phyloP scores from a whole-genome alignment of 768 basidiomycete genomes.

The Tricholoma bakamatsutake region DNA sequence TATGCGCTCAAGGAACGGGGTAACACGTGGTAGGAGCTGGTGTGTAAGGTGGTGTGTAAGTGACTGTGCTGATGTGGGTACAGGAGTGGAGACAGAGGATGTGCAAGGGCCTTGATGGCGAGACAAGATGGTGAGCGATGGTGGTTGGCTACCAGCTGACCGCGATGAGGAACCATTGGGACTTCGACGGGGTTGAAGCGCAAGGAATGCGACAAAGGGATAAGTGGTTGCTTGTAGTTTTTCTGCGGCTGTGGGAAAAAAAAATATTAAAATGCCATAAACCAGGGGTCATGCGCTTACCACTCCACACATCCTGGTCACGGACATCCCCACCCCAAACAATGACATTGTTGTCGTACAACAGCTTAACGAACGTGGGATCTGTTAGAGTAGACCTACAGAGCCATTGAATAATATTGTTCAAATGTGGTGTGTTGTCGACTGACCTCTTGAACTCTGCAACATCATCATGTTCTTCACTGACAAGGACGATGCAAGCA shows the following conservation, averaged over 20 bases:
- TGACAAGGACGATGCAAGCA: conserved; percentile 77
- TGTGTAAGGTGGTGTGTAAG: conserved; percentile 63
- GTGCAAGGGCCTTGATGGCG: conserved; percentile 69
- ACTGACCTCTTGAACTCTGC: conserved; percentile 77
- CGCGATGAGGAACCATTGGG: conserved; percentile 29
- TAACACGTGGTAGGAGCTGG: conserved; percentile 76
- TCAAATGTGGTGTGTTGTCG: neutral
- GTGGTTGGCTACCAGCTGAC: conserved; percentile 26
- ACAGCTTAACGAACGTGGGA: conserved; percentile 54
- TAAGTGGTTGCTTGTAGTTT: conserved; percentile 87
- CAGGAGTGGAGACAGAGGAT: conserved; percentile 24
- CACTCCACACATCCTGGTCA: conserved; percentile 75
- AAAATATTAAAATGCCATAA: conserved; percentile 3
- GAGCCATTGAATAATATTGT: neutral
- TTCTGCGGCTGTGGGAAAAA: conserved; percentile 36
- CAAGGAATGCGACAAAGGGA: conserved; percentile 89
- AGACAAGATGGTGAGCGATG: conserved; percentile 75
- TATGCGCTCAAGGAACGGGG: conserved; percentile 66
- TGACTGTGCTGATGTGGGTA: conserved; percentile 55
- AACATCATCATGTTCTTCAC: conserved; percentile 87
- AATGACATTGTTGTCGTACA: conserved; percentile 70
- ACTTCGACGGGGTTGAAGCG: conserved; percentile 70
- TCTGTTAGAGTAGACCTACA: conserved; percentile 72
- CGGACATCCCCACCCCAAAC: conserved; percentile 93
- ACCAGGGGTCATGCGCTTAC: conserved; percentile 20